Percentiles rank a stretch among this genome's conserved stretches.
Evolutionary conservation across 495 filamentous ascomycete species (phyloP).

Genomic region (Talaromyces stipitatus): DNA sequence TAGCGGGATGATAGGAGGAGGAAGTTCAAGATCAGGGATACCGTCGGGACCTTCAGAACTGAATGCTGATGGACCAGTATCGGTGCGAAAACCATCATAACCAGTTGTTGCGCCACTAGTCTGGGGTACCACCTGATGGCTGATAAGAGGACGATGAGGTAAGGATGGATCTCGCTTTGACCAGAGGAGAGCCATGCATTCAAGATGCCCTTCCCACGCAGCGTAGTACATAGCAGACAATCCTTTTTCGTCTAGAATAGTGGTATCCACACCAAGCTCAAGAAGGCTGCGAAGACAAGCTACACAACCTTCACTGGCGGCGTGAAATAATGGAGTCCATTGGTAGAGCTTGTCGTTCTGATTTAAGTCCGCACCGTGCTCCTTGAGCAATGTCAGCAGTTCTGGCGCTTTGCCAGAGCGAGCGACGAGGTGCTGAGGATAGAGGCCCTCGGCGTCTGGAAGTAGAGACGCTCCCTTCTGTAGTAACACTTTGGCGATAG

Average conservation of each 20-base stretch:
- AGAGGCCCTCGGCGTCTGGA: constrained; percentile 91
- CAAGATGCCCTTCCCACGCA: constrained; percentile 93
- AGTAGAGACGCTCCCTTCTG: constrained; percentile 69
- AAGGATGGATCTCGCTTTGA: constrained; percentile 27
- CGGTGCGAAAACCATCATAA: constrained; percentile 28
- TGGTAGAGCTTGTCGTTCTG: constrained; percentile 92
- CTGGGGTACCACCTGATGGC: constrained; percentile 27
- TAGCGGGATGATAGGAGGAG: constrained; percentile 91
- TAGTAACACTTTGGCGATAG: constrained; percentile 76
- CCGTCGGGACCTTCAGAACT: constrained; percentile 73
- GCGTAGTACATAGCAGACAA: constrained; percentile 96
- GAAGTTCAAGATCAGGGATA: constrained; percentile 86
- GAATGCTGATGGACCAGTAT: constrained; percentile 42
- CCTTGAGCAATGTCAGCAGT: constrained; percentile 68
- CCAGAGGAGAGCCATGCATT: constrained; percentile 85
- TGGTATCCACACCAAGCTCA: constrained; percentile 62
- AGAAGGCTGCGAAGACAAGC: constrained; percentile 74
- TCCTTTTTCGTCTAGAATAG: constrained; percentile 82
- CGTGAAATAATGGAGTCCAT: constrained; percentile 95
- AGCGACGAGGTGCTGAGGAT: constrained; percentile 95
- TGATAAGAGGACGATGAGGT: constrained; percentile 21
- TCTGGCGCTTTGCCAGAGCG: constrained; percentile 75
- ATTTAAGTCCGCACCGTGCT: constrained; percentile 85
- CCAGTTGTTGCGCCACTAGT: constrained; percentile 28
- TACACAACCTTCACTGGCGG: constrained; percentile 92